phyloP scores from a whole-genome alignment of 164 flowering plant species.

The Sedum album region DNA sequence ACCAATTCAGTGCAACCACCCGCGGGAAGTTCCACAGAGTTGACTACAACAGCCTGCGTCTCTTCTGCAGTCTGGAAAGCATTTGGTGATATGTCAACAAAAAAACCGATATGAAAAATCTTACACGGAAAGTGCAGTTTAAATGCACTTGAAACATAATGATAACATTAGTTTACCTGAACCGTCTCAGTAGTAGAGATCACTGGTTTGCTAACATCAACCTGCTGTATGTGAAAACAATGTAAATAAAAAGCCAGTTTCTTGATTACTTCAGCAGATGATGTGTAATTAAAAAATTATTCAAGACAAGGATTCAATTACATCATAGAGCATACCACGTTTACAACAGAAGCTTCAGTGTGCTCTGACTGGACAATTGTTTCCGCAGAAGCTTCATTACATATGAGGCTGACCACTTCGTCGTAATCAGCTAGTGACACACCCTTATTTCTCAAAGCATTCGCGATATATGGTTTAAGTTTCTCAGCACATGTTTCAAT shows the following conservation, averaged over 20 bases:
- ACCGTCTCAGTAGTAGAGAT: not conserved
- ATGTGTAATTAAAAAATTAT: not conserved
- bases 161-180: not conserved
- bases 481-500: conserved; percentile 46
- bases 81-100: not conserved
- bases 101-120: not conserved
- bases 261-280: not conserved
- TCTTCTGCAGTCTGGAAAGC: conserved; percentile 16
- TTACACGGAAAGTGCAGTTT: not conserved
- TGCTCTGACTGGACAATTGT: conserved; percentile 25
- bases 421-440: conserved; percentile 42
- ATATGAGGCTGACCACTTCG: conserved; percentile 46
- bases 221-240: not conserved
- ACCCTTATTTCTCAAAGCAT: conserved; percentile 38
- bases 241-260: not conserved
- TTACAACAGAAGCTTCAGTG: conserved; percentile 22
- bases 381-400: conserved; percentile 29
- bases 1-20: conserved; percentile 23
- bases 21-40: conserved; percentile 25
- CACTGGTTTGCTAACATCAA: not conserved
- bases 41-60: conserved; percentile 16
- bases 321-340: conserved; percentile 26
- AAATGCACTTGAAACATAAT: not conserved
- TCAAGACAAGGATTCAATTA: not conserved
- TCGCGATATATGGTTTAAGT: conserved; percentile 50